Evolutionary conservation across 768 basidiomycete genomes (phyloP).

Genomic region (Suillus ampliporus): DNA sequence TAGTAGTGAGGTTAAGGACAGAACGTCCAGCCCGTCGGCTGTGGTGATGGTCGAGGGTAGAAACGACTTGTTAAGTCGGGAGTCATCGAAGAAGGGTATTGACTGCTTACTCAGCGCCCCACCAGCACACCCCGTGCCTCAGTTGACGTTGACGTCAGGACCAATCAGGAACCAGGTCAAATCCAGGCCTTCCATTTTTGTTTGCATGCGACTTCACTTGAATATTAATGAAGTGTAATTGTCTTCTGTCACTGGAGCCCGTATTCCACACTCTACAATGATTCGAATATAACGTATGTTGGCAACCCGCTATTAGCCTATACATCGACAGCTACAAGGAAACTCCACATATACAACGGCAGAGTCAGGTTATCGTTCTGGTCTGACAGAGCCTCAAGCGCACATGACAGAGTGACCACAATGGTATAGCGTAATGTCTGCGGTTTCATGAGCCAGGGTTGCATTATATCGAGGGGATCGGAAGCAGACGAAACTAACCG

Average conservation of each 20-base stretch:
- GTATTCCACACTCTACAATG: too few relatives aligned
- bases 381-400: slow-evolving; percentile 89
- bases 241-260: neutral
- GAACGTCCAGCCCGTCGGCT: slow-evolving; percentile 3
- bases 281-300: neutral
- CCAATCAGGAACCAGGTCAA: neutral
- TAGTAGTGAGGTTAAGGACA: neutral
- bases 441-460: too few relatives aligned
- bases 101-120: slow-evolving; percentile 9
- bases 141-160: neutral
- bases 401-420: slow-evolving; percentile 65
- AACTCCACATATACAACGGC: slow-evolving; percentile 94
- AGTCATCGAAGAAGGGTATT: slow-evolving; percentile 12
- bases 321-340: slow-evolving; percentile 67
- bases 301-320: neutral
- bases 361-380: slow-evolving; percentile 98
- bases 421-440: slow-evolving; percentile 72
- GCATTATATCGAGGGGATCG: slow-evolving; percentile 23
- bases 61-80: neutral
- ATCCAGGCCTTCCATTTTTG: neutral
- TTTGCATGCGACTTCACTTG: too few relatives aligned
- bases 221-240: slow-evolving; percentile 5
- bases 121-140: neutral
- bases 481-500: slow-evolving; percentile 56
- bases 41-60: slow-evolving; percentile 1